Conservation (phyloP, 2,329 filamentous ascomycete genomes). For the Diaporthe citrichinensis region DNA sequence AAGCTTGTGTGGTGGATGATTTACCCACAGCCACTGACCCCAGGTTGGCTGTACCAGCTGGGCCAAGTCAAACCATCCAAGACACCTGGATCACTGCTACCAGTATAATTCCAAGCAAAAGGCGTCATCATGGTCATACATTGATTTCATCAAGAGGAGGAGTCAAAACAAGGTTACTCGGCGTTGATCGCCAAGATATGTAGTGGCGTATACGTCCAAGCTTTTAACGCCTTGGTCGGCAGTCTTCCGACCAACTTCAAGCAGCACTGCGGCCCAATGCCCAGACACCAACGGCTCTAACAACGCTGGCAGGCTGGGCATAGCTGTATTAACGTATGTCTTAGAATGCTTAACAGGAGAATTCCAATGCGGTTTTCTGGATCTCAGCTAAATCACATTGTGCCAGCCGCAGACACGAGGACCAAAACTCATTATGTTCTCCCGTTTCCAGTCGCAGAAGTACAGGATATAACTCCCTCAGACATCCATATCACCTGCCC, state of each 20-base stretch:
- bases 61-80: neutral
- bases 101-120: too few relatives aligned
- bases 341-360: too few relatives aligned
- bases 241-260: neutral
- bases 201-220: neutral
- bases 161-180: constrained; percentile 6
- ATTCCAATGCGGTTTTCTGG: neutral
- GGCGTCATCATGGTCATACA: neutral
- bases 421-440: neutral
- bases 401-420: too few relatives aligned
- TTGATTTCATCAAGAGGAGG: too few relatives aligned
- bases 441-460: neutral
- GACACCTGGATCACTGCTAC: neutral
- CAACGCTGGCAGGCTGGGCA: neutral
- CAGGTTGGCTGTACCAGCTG: too few relatives aligned
- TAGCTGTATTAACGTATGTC: too few relatives aligned
- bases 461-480: neutral
- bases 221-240: neutral
- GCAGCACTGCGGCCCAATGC: constrained; percentile 9
- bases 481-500: too few relatives aligned
- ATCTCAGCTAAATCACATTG: neutral
- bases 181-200: constrained; percentile 6
- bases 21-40: neutral
- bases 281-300: constrained; percentile 9
- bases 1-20: neutral